These are phyloP conservation scores for Metschnikowia gruessii DNA, from an alignment of 805 yeast species.

Conservation along the genomic window DNA sequence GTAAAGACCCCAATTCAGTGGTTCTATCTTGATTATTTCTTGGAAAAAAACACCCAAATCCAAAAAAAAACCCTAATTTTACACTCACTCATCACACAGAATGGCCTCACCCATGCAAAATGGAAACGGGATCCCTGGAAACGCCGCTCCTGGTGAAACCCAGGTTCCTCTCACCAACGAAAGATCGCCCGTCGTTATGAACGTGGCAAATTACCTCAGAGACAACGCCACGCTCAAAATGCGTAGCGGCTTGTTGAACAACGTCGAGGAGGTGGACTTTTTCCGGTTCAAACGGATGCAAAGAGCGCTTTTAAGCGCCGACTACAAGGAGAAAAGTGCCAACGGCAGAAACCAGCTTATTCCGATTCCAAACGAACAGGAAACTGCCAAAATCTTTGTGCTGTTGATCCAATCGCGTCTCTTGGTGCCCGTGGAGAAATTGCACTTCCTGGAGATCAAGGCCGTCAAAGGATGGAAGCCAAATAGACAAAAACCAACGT, in stretches of 20 bases:
- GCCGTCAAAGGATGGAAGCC: slow-evolving; percentile 57
- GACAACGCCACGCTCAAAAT: slow-evolving; percentile 67
- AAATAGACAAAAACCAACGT: slow-evolving; percentile 60
- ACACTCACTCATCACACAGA: not conserved
- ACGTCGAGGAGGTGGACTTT: slow-evolving; percentile 68
- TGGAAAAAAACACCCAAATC: too few relatives aligned
- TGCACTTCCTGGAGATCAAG: slow-evolving; percentile 65
- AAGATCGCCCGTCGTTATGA: slow-evolving; percentile 55
- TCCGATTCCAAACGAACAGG: slow-evolving; percentile 45
- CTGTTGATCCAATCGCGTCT: slow-evolving; percentile 68
- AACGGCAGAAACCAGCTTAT: slow-evolving; percentile 45
- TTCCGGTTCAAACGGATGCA: slow-evolving; percentile 82
- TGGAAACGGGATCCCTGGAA: slow-evolving; percentile 8
- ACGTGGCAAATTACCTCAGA: slow-evolving; percentile 70
- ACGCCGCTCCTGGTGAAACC: slow-evolving; percentile 13
- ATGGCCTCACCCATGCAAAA: slow-evolving; percentile 13
- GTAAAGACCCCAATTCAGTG: not conserved
- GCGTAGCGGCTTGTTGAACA: slow-evolving; percentile 75
- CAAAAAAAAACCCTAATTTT: too few relatives aligned
- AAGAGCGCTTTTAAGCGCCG: slow-evolving; percentile 72
- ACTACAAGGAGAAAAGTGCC: slow-evolving; percentile 54
- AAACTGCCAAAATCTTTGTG: slow-evolving; percentile 63
- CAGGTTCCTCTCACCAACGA: slow-evolving; percentile 19
- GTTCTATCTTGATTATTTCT: too few relatives aligned
- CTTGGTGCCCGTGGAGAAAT: slow-evolving; percentile 71